Percentiles rank a stretch among this genome's conserved stretches.
phyloP scores from a whole-genome alignment of 2,329 filamentous ascomycete species.

The Penicillium hordei region DNA sequence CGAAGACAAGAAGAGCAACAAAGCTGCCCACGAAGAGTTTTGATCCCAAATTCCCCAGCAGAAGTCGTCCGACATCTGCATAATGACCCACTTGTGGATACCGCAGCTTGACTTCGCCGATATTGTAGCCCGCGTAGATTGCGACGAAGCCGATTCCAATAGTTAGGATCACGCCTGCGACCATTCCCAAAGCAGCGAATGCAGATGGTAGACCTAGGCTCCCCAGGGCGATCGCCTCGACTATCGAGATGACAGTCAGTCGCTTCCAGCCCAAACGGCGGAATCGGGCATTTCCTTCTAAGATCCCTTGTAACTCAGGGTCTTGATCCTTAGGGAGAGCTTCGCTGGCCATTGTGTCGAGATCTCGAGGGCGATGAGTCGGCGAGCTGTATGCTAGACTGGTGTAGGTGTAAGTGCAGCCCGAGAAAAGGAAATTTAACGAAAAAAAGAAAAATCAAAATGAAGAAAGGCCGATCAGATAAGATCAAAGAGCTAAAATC shows the following conservation, averaged over 20 bases:
- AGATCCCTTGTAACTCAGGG: neutral
- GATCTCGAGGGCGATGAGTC: neutral
- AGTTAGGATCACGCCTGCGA: neutral
- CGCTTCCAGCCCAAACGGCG: slow-evolving; percentile 9
- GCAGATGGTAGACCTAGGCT: slow-evolving; percentile 6
- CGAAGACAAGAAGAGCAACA: slow-evolving; percentile 8
- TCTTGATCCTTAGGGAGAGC: slow-evolving; percentile 4
- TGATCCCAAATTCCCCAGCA: neutral
- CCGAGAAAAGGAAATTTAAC: neutral
- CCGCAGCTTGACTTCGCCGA: slow-evolving; percentile 4
- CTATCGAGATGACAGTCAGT: slow-evolving; percentile 7
- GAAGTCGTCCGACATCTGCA: slow-evolving; percentile 5
- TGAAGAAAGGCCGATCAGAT: slow-evolving; percentile 6
- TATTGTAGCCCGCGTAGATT: slow-evolving; percentile 6
- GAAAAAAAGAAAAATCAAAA: neutral
- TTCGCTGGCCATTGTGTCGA: slow-evolving; percentile 3
- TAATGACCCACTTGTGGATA: slow-evolving; percentile 9
- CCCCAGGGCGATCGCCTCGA: slow-evolving; percentile 9
- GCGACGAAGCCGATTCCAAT: slow-evolving; percentile 6
- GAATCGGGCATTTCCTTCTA: slow-evolving; percentile 2
- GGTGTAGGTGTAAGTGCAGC: neutral
- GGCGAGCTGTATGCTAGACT: neutral
- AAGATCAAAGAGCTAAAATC: slow-evolving; percentile 5
- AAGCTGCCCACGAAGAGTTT: slow-evolving; percentile 10
- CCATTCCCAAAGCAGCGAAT: slow-evolving; percentile 7